Evolutionary conservation across 441 rosid genomes (phyloP).

Genomic region (Brassica hybrid): DNA sequence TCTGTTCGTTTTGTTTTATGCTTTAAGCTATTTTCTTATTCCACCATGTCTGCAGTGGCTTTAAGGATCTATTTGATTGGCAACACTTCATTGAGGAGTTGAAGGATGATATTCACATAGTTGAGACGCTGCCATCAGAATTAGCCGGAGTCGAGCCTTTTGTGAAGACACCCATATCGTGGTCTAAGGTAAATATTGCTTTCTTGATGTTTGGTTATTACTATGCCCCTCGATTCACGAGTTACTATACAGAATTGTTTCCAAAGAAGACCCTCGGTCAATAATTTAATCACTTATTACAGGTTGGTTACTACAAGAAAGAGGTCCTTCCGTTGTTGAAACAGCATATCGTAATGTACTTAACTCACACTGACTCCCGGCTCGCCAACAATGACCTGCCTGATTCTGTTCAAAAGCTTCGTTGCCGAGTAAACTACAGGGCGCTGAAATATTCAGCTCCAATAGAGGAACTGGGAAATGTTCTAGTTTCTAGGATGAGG

Average conservation of each 20-base stretch:
- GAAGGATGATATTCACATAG: constrained; percentile 78
- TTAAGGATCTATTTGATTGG: constrained; percentile 96
- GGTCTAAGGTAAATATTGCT: constrained; percentile 78
- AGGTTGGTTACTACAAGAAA: constrained; percentile 76
- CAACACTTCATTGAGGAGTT: constrained; percentile 75
- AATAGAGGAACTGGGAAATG: constrained; percentile 78
- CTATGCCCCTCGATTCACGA: not conserved
- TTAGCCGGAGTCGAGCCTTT: constrained; percentile 65
- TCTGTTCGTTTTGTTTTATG: constrained; percentile 21
- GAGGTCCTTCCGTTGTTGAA: constrained; percentile 80
- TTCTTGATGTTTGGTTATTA: constrained; percentile 16
- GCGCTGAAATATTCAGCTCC: constrained; percentile 83
- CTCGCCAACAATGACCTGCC: constrained; percentile 82
- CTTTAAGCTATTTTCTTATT: constrained; percentile 10
- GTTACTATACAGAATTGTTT: not conserved
- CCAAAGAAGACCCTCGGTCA: not conserved
- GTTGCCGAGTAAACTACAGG: constrained; percentile 85
- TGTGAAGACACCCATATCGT: constrained; percentile 79
- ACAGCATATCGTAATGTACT: constrained; percentile 79
- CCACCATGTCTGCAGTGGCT: constrained; percentile 57
- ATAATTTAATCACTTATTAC: constrained; percentile 35
- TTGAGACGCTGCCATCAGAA: constrained; percentile 70
- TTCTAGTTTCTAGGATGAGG: constrained; percentile 79
- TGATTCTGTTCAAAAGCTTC: constrained; percentile 72
- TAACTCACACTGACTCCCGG: constrained; percentile 89